phyloP scores from a whole-genome alignment of 2,329 filamentous ascomycete species.

The Ophiostoma quercus region DNA sequence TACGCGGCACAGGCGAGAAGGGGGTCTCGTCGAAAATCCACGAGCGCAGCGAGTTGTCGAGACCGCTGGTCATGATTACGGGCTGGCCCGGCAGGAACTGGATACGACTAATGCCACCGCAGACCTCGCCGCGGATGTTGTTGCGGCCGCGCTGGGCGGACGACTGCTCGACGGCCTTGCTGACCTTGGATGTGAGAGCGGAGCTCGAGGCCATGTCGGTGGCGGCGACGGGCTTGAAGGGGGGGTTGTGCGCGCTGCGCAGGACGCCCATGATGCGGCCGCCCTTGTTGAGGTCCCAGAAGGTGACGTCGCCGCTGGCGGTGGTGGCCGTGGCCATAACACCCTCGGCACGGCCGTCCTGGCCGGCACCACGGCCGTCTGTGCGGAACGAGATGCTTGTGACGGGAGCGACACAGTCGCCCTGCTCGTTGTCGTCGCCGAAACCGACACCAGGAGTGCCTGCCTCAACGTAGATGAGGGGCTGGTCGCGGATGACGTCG shows the following conservation, averaged over 20 bases:
- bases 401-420: conserved; percentile 47
- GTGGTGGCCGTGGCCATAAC: conserved; percentile 89
- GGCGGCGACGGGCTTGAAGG: conserved; percentile 37
- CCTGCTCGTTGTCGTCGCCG: conserved; percentile 37
- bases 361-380: conserved; percentile 80
- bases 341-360: conserved; percentile 77
- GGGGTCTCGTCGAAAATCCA: conserved; percentile 96
- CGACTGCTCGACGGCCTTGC: conserved; percentile 23
- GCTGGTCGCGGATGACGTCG: conserved; percentile 73
- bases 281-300: conserved; percentile 92
- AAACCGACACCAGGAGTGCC: conserved; percentile 40
- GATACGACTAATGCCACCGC: conserved; percentile 76
- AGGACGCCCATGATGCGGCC: conserved; percentile 82
- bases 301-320: conserved; percentile 78
- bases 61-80: conserved; percentile 81
- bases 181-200: not conserved
- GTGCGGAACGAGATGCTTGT: conserved; percentile 85
- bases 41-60: conserved; percentile 89
- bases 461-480: conserved; percentile 63
- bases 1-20: conserved; percentile 79
- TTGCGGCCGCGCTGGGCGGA: conserved; percentile 33
- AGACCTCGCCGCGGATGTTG: not conserved
- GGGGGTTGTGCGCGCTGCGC: conserved; percentile 79
- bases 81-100: conserved; percentile 88
- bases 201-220: not conserved